Conservation (phyloP, 2,329 filamentous ascomycete species). For the Clonostachys rosea region DNA sequence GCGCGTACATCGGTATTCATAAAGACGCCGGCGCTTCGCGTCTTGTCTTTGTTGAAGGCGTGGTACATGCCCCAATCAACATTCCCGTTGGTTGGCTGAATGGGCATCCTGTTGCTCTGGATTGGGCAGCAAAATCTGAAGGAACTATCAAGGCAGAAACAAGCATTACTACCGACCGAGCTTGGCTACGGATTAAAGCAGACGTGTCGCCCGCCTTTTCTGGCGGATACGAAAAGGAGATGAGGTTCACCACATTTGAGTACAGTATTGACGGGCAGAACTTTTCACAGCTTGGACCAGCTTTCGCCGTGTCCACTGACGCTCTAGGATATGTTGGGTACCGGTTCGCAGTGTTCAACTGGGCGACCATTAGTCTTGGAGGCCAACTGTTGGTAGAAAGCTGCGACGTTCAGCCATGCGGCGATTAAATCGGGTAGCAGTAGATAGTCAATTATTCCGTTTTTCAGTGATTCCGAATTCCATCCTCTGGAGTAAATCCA, state of each 20-base stretch:
- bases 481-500: too few relatives aligned
- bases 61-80: not conserved
- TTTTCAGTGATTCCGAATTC: too few relatives aligned
- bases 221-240: too few relatives aligned
- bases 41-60: not conserved
- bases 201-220: not conserved
- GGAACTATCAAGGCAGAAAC: not conserved
- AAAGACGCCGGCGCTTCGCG: not conserved
- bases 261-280: not conserved
- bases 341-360: slow-evolving; percentile 44
- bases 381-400: slow-evolving; percentile 13
- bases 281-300: slow-evolving; percentile 17
- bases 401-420: too few relatives aligned
- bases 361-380: slow-evolving; percentile 34
- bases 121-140: not conserved
- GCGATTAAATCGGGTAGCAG: too few relatives aligned
- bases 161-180: too few relatives aligned
- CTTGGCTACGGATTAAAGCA: not conserved
- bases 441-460: too few relatives aligned
- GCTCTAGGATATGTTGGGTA: slow-evolving; percentile 45
- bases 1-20: slow-evolving; percentile 41
- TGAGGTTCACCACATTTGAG: not conserved
- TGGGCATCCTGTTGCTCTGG: too few relatives aligned
- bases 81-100: not conserved
- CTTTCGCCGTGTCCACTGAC: slow-evolving; percentile 27